Conservation (phyloP, 1,284 basidiomycete species). For the Gastroboletus turbinatus region DNA sequence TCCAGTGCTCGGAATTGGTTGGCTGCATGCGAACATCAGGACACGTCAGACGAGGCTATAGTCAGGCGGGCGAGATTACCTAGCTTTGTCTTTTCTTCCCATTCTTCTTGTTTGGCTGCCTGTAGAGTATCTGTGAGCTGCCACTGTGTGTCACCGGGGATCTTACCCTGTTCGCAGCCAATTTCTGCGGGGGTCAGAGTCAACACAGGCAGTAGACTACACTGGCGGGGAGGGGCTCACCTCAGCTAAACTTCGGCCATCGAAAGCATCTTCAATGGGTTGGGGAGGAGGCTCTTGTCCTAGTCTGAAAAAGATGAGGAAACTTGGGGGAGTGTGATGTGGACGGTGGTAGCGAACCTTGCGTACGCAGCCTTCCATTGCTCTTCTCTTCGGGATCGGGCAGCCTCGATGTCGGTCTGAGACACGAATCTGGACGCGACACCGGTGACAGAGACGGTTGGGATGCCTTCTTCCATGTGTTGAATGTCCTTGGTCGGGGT, state of each 20-base stretch:
- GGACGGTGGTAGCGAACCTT: slow-evolving; percentile 47
- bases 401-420: slow-evolving; percentile 77
- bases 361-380: slow-evolving; percentile 94
- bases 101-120: slow-evolving; percentile 90
- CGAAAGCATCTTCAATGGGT: slow-evolving; percentile 75
- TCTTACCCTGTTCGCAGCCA: slow-evolving; percentile 76
- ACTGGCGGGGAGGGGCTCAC: slow-evolving; percentile 44
- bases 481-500: slow-evolving; percentile 11
- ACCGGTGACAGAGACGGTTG: slow-evolving; percentile 61
- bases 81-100: slow-evolving; percentile 91
- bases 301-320: slow-evolving; percentile 46
- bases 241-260: slow-evolving; percentile 89
- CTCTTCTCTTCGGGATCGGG: slow-evolving; percentile 73
- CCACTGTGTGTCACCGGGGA: slow-evolving; percentile 8
- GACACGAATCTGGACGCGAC: slow-evolving; percentile 81
- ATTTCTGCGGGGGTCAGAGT: slow-evolving; percentile 56
- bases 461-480: slow-evolving; percentile 51
- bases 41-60: slow-evolving; percentile 5
- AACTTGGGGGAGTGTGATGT: slow-evolving; percentile 6
- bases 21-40: slow-evolving; percentile 41
- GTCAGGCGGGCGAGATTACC: slow-evolving; percentile 40
- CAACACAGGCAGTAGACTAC: slow-evolving; percentile 31
- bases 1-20: slow-evolving; percentile 92
- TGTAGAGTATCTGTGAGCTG: slow-evolving; percentile 36
- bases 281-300: slow-evolving; percentile 86